phyloP scores from a whole-genome alignment of 306 rosid genomes.

The Acacia melanoxylon region DNA sequence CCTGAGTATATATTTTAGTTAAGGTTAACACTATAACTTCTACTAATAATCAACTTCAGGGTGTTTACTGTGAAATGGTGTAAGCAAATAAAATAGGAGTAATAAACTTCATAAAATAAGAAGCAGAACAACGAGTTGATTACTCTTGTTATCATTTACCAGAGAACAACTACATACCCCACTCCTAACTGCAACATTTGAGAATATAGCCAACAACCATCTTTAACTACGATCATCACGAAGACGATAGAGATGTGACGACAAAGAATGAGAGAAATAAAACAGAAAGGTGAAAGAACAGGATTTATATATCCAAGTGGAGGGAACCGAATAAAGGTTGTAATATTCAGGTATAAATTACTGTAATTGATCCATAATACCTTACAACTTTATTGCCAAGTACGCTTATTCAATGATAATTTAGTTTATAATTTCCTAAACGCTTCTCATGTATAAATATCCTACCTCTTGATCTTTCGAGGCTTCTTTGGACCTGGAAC shows the following conservation, averaged over 20 bases:
- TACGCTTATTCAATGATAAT: slow-evolving; percentile 69
- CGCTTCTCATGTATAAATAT: not conserved
- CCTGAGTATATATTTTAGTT: not conserved
- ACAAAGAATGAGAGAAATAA: slow-evolving; percentile 31
- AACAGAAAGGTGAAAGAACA: slow-evolving; percentile 13
- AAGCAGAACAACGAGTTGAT: not conserved
- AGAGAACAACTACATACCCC: not conserved
- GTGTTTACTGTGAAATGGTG: slow-evolving; percentile 9
- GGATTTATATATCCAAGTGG: slow-evolving; percentile 23
- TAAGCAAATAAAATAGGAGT: not conserved
- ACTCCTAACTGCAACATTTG: slow-evolving; percentile 8
- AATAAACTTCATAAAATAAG: not conserved
- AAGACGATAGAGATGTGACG: slow-evolving; percentile 20
- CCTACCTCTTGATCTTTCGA: slow-evolving; percentile 91
- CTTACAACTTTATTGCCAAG: slow-evolving; percentile 61
- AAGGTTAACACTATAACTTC: not conserved
- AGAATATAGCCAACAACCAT: slow-evolving; percentile 3
- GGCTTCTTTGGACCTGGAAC: slow-evolving; percentile 82
- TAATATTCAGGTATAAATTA: slow-evolving; percentile 58
- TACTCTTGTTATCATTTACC: not conserved
- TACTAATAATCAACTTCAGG: not conserved
- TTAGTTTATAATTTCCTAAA: slow-evolving; percentile 36
- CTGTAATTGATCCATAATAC: slow-evolving; percentile 47
- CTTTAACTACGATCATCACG: slow-evolving; percentile 8
- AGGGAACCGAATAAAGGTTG: slow-evolving; percentile 39